Evolutionary conservation across 2,329 filamentous ascomycete species (phyloP), one percentile per base, ranked within the genome.

Genomic region (Onygenales sp.): DNA sequence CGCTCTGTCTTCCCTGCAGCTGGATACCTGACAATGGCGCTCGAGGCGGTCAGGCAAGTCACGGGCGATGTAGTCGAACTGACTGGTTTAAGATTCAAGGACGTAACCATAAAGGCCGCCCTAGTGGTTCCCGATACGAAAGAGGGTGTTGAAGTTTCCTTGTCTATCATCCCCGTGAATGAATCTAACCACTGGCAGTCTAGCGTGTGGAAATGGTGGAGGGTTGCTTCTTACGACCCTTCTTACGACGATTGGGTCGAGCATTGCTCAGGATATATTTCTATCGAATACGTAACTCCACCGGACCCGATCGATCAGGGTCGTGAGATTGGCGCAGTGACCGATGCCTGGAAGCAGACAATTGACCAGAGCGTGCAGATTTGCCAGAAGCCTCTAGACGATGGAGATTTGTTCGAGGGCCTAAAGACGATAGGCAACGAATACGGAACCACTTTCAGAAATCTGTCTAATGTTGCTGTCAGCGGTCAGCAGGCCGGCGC

Each of bases 211-310:
- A 61, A 57, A 7, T 59, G 59, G n/a, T 69, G 69, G 51, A 55
- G 60, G 4, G 61, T 69, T 17, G 60, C 57, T 50, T 69, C 66
- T 1, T 67, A 65, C 53, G 63, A 64, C 49, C 51, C 57, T 4
- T 57, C 56, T 8, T 61, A 59, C 8, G 59, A 65, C 17, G 56
- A 63, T 10, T 71, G 68, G 69, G 63, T 61, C 31, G 65, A 71
- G 44, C 66, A 71, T 54, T 69, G 68, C 54, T 59, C 57, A 39
- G 69, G 68, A 1, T 58, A 64, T 35, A 61, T 71, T 17, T 53
- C 58, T 5, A 54, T 63, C 6, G 63, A 69, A 35, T 54, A 55
- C 27, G 43, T 54, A n/a, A 46, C 51, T 7, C 54, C 55, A 27
- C 35, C 53, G 2, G 55, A 55, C 27, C 51, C 53, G 10, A 57